A percentile compares a stretch with the other conserved stretches of the same genome.
phyloP scores from a whole-genome alignment of 2,329 filamentous ascomycete genomes.

The Exophiala spinifera region DNA sequence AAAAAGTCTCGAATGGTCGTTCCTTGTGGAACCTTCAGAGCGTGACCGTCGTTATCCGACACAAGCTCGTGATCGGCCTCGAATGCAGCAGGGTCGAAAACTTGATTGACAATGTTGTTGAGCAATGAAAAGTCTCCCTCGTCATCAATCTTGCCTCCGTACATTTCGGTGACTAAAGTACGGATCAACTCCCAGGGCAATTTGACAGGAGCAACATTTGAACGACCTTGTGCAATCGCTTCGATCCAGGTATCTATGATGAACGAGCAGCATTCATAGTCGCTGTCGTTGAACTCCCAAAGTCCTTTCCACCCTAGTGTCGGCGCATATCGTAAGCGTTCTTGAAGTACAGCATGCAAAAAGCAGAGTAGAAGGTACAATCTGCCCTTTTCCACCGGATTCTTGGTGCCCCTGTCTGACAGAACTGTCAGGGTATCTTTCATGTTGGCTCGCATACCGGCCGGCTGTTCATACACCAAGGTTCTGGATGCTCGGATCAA shows the following conservation, averaged over 20 bases:
- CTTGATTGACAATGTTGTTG: constrained; percentile 66
- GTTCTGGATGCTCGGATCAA: constrained; percentile 88
- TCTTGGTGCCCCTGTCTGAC: constrained; percentile 70
- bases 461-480: constrained; percentile 96
- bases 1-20: constrained; percentile 84
- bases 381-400: constrained; percentile 84
- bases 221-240: constrained; percentile 73
- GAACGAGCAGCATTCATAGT: constrained; percentile 97
- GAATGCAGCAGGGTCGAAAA: constrained; percentile 84
- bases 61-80: constrained; percentile 91
- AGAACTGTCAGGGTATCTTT: constrained; percentile 90
- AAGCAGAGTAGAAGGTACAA: constrained; percentile 90
- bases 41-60: constrained; percentile 58
- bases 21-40: constrained; percentile 71
- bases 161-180: constrained; percentile 86
- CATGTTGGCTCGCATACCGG: constrained; percentile 96
- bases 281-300: constrained; percentile 99
- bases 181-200: constrained; percentile 97
- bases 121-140: constrained; percentile 77
- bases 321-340: constrained; percentile 89
- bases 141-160: constrained; percentile 96
- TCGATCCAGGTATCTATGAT: constrained; percentile 97
- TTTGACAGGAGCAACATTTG: constrained; percentile 88
- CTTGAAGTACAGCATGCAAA: constrained; percentile 92
- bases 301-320: constrained; percentile 96